Evolutionary conservation across 1,139 yeast species (phyloP).

Genomic region (Scheffersomyces titani): DNA sequence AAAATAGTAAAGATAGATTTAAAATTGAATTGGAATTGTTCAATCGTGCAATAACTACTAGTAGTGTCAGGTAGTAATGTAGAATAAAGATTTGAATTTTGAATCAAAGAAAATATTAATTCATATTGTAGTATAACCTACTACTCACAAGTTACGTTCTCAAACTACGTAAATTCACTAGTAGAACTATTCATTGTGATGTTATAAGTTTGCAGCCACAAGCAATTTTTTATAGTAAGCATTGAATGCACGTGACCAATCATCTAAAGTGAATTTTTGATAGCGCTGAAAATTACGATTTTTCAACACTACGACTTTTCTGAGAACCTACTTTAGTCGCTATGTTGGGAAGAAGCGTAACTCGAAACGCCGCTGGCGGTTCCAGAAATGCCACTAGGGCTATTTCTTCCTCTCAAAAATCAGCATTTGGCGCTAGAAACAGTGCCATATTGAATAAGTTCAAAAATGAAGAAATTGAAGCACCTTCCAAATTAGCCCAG

Average conservation of each 20-base stretch:
- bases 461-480: conserved; percentile 25
- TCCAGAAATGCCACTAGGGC: conserved; percentile 2
- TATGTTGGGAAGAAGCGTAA: neutral
- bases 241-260: neutral
- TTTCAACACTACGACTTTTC: neutral
- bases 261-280: neutral
- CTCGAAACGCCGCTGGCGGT: neutral
- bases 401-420: conserved; percentile 1
- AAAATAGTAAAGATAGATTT: neutral
- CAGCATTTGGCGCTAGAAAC: conserved; percentile 12
- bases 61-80: no score
- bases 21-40: neutral
- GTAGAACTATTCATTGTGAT: no score
- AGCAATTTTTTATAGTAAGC: neutral
- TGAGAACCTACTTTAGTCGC: neutral
- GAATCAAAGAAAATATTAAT: neutral
- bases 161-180: no score
- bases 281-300: neutral
- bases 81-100: neutral
- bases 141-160: no score
- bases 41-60: no score
- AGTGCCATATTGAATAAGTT: conserved; percentile 20
- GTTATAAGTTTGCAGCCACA: neutral
- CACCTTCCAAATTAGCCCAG: conserved; percentile 49
- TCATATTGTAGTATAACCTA: neutral